Evolutionary conservation across 1,284 basidiomycete genomes (phyloP).

Genomic region (Leucoagaricus sp.): DNA sequence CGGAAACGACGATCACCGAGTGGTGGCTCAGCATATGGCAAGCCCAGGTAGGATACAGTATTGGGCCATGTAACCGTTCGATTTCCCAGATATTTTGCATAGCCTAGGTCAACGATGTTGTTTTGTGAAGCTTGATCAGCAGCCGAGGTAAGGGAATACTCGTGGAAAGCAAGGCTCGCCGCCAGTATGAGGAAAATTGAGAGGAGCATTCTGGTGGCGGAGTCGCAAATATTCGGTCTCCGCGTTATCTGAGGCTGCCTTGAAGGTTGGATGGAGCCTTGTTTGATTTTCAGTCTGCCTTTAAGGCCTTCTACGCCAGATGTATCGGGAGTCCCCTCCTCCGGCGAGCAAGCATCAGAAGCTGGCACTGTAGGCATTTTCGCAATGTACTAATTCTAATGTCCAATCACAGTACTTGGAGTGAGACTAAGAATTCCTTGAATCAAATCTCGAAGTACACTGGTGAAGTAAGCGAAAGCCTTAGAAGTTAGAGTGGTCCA

Average conservation of each 20-base stretch:
- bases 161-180: background rate
- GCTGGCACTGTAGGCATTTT: too few relatives aligned
- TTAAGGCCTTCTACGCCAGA: too few relatives aligned
- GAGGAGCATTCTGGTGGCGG: conserved; percentile 1
- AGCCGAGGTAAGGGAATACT: background rate
- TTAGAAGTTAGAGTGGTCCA: too few relatives aligned
- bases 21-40: conserved; percentile 58
- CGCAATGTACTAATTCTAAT: too few relatives aligned
- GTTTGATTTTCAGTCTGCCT: background rate
- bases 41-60: conserved; percentile 56
- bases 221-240: background rate
- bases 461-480: too few relatives aligned
- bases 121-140: conserved; percentile 15
- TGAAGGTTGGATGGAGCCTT: background rate
- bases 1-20: conserved; percentile 50
- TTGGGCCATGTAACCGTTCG: conserved; percentile 42
- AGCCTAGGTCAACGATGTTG: conserved; percentile 48
- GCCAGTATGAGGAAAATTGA: conserved; percentile 7
- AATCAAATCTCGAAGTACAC: too few relatives aligned
- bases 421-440: too few relatives aligned
- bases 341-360: too few relatives aligned
- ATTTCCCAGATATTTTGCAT: conserved; percentile 56
- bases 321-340: too few relatives aligned
- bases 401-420: too few relatives aligned
- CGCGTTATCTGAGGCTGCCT: too few relatives aligned